Base-by-base conservation (phyloP, 257 asterid species). In the Petrea volubilis region DNA sequence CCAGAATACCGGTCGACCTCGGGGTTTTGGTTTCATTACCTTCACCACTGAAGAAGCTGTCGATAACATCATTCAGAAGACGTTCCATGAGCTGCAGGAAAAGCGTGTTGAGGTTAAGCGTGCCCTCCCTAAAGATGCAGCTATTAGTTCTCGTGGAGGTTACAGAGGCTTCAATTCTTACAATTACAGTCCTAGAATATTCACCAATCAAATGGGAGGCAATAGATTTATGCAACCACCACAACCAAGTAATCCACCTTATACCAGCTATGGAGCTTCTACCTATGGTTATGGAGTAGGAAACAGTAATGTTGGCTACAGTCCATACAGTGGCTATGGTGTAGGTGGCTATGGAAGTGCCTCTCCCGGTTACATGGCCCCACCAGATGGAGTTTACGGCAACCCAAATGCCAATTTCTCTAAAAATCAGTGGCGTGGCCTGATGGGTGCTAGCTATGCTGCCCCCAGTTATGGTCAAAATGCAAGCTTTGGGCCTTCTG, bases 11-110 rank as follows among this genome's bases (percentile, higher is more conserved):
- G 73, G 80, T 44, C 74, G 82, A 11, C 79, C 87, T 1, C 87
- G 87, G 55, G 87, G 87, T 20, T 82, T 82, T 67, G 87, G 87
- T 65, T 82, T 82, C 66, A 77, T 82, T 67, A 79, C 82, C 55
- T 82, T 79, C 61, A 79, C 77, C 58, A 64, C 78, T 0, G 84
- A 82, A 70, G 87, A 82, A 18, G 73, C 82, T 31, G 82, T 82
- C 24, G 87, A 82, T 47, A 67, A 73, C 50, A 82, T 76, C 62
- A 56, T 79, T 18, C 18, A 44, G 14, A 44, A 44, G 14, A 12
- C 50, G 18, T 44, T 44, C 50, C 50, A 44, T 0, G 18, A 44
- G 14, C 50, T 44, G 50, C 50, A 44, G 18, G 50, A 68, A 1
- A 44, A 44, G 14, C 1, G 17, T 12, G 18, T 44, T 44, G 50